Evolutionary conservation across 1,284 basidiomycete species (phyloP).

Genomic region (Waitea zeae): DNA sequence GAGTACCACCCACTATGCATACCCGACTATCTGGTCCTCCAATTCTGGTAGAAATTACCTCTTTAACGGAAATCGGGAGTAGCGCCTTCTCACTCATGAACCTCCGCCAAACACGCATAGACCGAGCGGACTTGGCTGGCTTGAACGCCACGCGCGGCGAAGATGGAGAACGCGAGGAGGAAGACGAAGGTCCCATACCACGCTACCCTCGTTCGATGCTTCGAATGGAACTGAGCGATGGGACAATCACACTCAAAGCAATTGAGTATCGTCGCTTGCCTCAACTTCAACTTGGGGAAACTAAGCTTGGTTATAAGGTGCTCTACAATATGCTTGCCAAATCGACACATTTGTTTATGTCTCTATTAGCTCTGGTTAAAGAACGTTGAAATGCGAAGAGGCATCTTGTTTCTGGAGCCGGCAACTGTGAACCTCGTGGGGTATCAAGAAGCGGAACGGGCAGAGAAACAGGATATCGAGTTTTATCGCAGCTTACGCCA

Average conservation of each 20-base stretch:
- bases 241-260: slow-evolving; percentile 36
- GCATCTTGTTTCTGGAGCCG: slow-evolving; percentile 55
- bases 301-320: slow-evolving; percentile 60
- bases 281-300: slow-evolving; percentile 42
- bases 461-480: slow-evolving; percentile 27
- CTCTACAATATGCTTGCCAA: slow-evolving; percentile 31
- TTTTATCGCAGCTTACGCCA: slow-evolving; percentile 36
- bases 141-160: slow-evolving; percentile 24
- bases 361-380: slow-evolving; percentile 8
- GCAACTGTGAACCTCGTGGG: slow-evolving; percentile 38
- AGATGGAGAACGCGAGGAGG: slow-evolving; percentile 32
- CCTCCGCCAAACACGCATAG: slow-evolving; percentile 41
- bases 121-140: slow-evolving; percentile 31
- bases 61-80: slow-evolving; percentile 57
- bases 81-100: slow-evolving; percentile 56
- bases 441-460: slow-evolving; percentile 38
- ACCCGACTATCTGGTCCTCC: too few relatives aligned
- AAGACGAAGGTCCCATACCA: slow-evolving; percentile 55
- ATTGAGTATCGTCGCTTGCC: slow-evolving; percentile 50
- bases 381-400: slow-evolving; percentile 45
- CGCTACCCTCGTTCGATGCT: slow-evolving; percentile 59
- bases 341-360: slow-evolving; percentile 2
- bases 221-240: slow-evolving; percentile 49
- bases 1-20: slow-evolving; percentile 12
- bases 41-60: slow-evolving; percentile 49